phyloP scores from a whole-genome alignment of 805 yeast species.

The Hanseniaspora meyeri region DNA sequence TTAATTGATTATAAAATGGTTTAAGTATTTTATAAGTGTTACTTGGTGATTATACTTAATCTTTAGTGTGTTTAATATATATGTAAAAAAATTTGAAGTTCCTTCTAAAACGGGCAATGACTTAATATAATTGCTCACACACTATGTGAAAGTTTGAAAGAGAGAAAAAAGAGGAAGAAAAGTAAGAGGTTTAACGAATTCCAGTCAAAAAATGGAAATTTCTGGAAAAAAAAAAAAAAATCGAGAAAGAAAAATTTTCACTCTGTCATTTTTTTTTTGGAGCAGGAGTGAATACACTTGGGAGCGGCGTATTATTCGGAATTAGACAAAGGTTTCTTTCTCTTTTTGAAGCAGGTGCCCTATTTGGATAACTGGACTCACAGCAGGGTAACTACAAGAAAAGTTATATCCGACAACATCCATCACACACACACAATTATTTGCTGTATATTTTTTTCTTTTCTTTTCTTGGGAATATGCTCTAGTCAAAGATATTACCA shows the following conservation, averaged over 20 bases:
- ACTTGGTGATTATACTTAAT: neutral
- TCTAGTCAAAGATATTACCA: too few relatives aligned
- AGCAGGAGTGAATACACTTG: too few relatives aligned
- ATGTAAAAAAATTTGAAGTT: too few relatives aligned
- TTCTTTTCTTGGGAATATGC: too few relatives aligned
- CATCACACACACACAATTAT: too few relatives aligned
- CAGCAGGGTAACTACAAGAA: neutral
- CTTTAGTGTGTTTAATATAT: too few relatives aligned
- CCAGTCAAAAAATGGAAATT: neutral
- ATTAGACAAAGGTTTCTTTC: neutral
- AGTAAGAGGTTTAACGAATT: neutral
- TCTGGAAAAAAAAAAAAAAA: neutral
- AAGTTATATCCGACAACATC: too few relatives aligned
- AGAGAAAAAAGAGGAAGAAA: neutral
- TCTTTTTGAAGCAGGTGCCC: neutral
- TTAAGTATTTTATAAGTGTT: too few relatives aligned
- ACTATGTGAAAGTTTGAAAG: too few relatives aligned
- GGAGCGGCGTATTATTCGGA: neutral
- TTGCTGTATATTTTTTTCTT: too few relatives aligned
- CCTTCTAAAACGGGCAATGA: too few relatives aligned
- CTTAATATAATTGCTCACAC: too few relatives aligned
- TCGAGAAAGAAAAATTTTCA: neutral
- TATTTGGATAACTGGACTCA: neutral
- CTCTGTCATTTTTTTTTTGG: neutral
- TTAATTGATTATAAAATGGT: neutral